Base-by-base conservation (phyloP, 768 basidiomycete genomes). In the Lentinula edodes region DNA sequence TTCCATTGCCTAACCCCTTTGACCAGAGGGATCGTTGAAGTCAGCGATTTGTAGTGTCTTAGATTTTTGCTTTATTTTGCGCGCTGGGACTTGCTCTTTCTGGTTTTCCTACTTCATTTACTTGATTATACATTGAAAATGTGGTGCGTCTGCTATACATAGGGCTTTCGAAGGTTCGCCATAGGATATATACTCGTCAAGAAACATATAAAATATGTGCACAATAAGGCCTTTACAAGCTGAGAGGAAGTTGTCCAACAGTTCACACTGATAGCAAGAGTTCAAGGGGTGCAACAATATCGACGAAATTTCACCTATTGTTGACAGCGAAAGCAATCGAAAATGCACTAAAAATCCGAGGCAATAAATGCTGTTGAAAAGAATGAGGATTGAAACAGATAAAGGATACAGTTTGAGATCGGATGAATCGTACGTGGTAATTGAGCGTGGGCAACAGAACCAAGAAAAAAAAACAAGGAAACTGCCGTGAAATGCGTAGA, bases 361-460 rank as follows among this genome's bases (percentile, higher is more conserved):
- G 15, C n/a, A 59, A 46, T 28, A 59, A 50, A 59, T 48, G 58
- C 23, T 10, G 34, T 43, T 59, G 38, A 59, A 59, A 34, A 45
- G 34, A 12, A 12, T 18, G 36, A 45, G 12, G 43, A 32, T 23
- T n/a, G 41, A 16, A 59, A 18, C 10, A 59, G 28, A 32, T 45
- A 50, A 38, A 59, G 45, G 58, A 59, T 59, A 56, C 55, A 56
- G 41, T 56, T 55, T 38, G 38, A 23, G n/a, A 34, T 52, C 23
- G 51, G 32, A 32, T 13, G 20, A 18, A 18, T 38, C 34, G 36
- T 36, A 36, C 18, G 38, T 41, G 53, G 16, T 38, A 41, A 55
- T 38, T 18, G 20, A 39, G 20, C 38, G 53, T 38, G 13, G 53
- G 38, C 36, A 39, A 55, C 20, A 55, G 38, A 34, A 35, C 10